Conservation (phyloP, 202 grass and related monocot species). For the Cymbopogon flexuosus region DNA sequence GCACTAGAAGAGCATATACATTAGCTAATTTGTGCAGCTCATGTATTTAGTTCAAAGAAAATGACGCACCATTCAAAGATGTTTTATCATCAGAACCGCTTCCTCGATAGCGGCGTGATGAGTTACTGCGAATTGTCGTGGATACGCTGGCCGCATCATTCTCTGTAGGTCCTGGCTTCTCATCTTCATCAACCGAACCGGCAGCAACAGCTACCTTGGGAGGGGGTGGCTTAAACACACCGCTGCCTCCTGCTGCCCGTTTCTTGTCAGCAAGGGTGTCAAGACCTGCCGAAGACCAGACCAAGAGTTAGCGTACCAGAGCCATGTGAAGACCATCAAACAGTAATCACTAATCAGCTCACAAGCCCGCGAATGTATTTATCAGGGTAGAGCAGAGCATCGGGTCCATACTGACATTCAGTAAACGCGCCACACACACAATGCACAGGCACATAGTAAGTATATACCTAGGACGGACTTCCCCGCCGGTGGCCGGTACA, state of each 20-base stretch:
- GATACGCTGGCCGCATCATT: slow-evolving; percentile 30
- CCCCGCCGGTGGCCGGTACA: slow-evolving; percentile 62
- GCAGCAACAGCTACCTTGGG: slow-evolving; percentile 37
- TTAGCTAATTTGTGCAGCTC: background rate
- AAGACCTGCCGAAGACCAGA: slow-evolving; percentile 49
- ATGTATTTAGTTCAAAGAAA: slow-evolving; percentile 5
- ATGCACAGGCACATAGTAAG: background rate
- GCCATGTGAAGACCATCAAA: background rate
- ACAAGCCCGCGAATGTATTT: background rate
- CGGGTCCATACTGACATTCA: background rate
- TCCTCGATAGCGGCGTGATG: slow-evolving; percentile 59
- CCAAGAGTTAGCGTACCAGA: slow-evolving; percentile 11
- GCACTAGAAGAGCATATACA: background rate
- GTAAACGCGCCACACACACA: too few relatives aligned
- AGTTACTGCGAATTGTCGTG: slow-evolving; percentile 4
- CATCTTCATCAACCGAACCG: slow-evolving; percentile 72
- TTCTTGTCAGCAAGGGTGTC: slow-evolving; percentile 72
- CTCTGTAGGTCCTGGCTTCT: slow-evolving; percentile 37
- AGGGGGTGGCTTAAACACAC: slow-evolving; percentile 53
- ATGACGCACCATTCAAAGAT: slow-evolving; percentile 36
- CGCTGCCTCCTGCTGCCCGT: slow-evolving; percentile 36
- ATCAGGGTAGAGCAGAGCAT: background rate
- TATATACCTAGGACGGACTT: slow-evolving; percentile 68
- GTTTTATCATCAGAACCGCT: slow-evolving; percentile 43
- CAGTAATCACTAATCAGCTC: background rate